Evolutionary conservation across 768 basidiomycete species (phyloP).

Genomic region (Lactifluus volemus): DNA sequence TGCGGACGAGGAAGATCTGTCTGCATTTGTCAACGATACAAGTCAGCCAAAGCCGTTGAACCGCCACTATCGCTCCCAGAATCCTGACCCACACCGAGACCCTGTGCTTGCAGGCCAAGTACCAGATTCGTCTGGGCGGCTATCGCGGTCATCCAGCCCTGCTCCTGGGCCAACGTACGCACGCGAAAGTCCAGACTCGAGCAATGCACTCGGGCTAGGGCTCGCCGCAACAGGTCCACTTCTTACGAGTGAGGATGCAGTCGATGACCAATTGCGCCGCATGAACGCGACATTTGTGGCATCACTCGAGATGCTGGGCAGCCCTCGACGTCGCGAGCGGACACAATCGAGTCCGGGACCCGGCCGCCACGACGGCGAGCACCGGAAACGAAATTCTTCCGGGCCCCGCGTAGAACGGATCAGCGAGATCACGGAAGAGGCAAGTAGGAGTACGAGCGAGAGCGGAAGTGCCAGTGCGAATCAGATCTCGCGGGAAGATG

Average conservation of each 20-base stretch:
- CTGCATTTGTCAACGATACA: constrained; percentile 69
- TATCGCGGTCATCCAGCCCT: constrained; percentile 6
- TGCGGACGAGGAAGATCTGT: constrained; percentile 71
- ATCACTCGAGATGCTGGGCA: constrained; percentile 49
- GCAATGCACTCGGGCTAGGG: constrained; percentile 21
- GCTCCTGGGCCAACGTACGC: neutral
- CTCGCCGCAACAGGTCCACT: constrained; percentile 37
- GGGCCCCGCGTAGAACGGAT: constrained; percentile 17
- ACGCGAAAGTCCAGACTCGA: constrained; percentile 19
- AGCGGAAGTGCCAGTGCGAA: constrained; percentile 3
- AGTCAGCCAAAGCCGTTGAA: constrained; percentile 57
- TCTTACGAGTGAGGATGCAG: constrained; percentile 56
- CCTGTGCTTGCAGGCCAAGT: neutral
- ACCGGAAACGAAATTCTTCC: constrained; percentile 4
- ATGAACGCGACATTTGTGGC: constrained; percentile 64
- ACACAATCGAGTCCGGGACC: constrained; percentile 20
- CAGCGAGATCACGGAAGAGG: constrained; percentile 18
- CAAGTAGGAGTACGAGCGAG: constrained; percentile 7
- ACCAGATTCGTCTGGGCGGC: neutral
- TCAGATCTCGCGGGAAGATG: constrained; percentile 17
- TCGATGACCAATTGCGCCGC: constrained; percentile 51
- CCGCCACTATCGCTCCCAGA: constrained; percentile 20
- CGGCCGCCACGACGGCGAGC: constrained; percentile 2
- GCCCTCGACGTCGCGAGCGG: constrained; percentile 26
- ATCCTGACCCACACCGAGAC: constrained; percentile 15